Conservation (phyloP, 352 stramenopile species). For the Phytopythium oedochilum region DNA sequence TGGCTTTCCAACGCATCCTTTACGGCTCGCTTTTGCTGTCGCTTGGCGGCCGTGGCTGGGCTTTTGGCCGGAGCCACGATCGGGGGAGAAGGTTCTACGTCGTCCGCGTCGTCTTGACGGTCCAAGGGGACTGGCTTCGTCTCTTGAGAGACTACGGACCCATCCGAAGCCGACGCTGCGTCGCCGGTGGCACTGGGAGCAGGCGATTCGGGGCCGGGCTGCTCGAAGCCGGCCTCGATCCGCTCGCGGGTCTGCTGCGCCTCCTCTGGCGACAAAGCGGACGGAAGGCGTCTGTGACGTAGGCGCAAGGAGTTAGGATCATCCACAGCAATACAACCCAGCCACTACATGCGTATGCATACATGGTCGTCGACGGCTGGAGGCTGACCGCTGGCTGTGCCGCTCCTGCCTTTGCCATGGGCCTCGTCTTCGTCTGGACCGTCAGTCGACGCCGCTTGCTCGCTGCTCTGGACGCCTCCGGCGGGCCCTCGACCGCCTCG, state of each 20-base stretch:
- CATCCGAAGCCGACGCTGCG: neutral
- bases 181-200: neutral
- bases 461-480: neutral
- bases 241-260: conserved; percentile 23
- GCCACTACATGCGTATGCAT: neutral
- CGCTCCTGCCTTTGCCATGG: neutral
- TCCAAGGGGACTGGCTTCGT: neutral
- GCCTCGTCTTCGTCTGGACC: neutral
- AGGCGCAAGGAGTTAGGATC: neutral
- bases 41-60: neutral
- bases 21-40: neutral
- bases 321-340: neutral
- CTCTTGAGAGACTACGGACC: neutral
- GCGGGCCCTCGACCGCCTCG: conserved; percentile 9
- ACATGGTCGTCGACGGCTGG: neutral
- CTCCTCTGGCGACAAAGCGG: conserved; percentile 29
- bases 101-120: neutral
- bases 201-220: conserved; percentile 1
- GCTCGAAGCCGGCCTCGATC: conserved; percentile 35
- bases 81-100: neutral
- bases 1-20: neutral
- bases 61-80: neutral
- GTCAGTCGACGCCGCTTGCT: neutral
- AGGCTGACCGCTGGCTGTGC: neutral
- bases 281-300: conserved; percentile 14